These are phyloP conservation scores for Penicillium cinerascens DNA, from an alignment of 495 filamentous ascomycete genomes.

Conservation along the genomic window DNA sequence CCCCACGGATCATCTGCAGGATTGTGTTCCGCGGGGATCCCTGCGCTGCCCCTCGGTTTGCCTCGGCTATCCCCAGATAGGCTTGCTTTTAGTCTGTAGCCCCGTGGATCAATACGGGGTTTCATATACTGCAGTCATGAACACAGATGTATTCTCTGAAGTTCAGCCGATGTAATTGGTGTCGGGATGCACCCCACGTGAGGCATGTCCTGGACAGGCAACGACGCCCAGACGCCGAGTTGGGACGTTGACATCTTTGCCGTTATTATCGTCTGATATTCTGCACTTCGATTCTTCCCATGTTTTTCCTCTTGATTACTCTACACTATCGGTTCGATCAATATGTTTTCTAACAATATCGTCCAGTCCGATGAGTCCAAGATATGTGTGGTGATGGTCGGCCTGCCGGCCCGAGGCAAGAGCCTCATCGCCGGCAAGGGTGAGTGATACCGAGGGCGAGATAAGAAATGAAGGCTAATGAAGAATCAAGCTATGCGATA, in stretches of 20 bases:
- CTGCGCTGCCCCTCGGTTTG: constrained; percentile 10
- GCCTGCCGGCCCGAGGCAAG: constrained; percentile 91
- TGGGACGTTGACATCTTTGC: not conserved
- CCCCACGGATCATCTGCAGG: not conserved
- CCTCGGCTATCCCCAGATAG: constrained; percentile 8
- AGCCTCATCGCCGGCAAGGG: constrained; percentile 96
- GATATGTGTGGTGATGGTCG: constrained; percentile 99
- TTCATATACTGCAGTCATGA: not conserved
- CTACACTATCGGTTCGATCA: not conserved
- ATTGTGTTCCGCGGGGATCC: constrained; percentile 8
- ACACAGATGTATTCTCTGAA: not conserved
- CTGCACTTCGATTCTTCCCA: not conserved
- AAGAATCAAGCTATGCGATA: constrained; percentile 75
- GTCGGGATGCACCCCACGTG: not conserved
- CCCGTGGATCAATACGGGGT: not conserved
- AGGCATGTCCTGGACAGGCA: not conserved
- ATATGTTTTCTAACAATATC: not conserved
- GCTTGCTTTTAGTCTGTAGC: not conserved
- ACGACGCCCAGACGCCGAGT: not conserved
- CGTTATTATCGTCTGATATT: not conserved
- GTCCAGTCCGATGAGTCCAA: constrained; percentile 84
- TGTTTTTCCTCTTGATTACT: not conserved
- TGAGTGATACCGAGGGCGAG: constrained; percentile 34
- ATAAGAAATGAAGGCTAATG: not conserved
- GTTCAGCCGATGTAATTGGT: not conserved